These are phyloP conservation scores for Eucalyptus erythrocorys DNA, from an alignment of 345 rosid species.

Conservation along the genomic window DNA sequence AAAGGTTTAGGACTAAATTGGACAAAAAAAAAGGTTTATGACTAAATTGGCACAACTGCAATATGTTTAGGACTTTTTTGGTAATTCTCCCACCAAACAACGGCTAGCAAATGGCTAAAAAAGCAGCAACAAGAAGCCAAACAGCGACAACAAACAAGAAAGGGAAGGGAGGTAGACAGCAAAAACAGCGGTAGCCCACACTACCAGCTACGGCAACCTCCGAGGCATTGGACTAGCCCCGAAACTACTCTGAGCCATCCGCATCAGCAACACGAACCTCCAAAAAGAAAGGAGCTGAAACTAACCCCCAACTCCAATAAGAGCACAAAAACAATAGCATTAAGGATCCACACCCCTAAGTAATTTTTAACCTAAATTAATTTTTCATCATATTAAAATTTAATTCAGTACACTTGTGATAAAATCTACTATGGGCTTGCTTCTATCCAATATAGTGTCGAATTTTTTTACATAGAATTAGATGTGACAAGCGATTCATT, in stretches of 20 bases:
- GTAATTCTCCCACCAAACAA: too few relatives aligned
- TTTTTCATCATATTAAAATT: not conserved
- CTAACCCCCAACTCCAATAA: too few relatives aligned
- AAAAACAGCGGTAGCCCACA: rapidly evolving
- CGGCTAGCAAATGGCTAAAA: rapidly evolving
- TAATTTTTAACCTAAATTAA: not conserved
- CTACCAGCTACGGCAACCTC: rapidly evolving
- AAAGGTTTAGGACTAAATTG: too few relatives aligned
- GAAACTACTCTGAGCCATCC: too few relatives aligned
- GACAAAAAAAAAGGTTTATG: too few relatives aligned
- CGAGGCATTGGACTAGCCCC: rapidly evolving
- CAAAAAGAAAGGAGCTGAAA: too few relatives aligned
- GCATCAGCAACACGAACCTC: too few relatives aligned
- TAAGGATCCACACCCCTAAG: not conserved
- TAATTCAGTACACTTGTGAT: rapidly evolving
- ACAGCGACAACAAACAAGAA: rapidly evolving
- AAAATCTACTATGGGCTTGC: not conserved
- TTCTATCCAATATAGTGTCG: not conserved
- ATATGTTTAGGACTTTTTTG: too few relatives aligned
- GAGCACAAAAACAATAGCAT: too few relatives aligned
- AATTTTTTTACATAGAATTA: not conserved
- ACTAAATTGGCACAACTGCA: too few relatives aligned
- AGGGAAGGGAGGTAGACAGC: too few relatives aligned
- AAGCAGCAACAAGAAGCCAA: too few relatives aligned
- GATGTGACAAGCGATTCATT: not conserved